phyloP scores from a whole-genome alignment of 2,329 filamentous ascomycete species.

The Verticillium zaregamsianum region DNA sequence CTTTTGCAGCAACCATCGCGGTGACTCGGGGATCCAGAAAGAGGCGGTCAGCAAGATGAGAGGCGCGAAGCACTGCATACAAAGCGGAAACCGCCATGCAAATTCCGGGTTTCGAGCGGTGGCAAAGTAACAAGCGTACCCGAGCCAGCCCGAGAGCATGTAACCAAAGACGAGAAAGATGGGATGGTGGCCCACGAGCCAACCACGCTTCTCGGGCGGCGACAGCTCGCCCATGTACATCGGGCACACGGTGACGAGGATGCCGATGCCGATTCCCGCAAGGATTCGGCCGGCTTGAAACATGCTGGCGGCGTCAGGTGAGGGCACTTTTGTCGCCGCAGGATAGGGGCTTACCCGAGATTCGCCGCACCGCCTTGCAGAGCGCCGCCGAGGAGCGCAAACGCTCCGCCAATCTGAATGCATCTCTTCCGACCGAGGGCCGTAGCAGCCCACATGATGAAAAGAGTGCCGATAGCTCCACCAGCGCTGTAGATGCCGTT shows the following conservation, averaged over 20 bases:
- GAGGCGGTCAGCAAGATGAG: slow-evolving; percentile 33
- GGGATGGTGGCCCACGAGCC: slow-evolving; percentile 39
- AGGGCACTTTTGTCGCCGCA: neutral
- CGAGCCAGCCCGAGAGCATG: slow-evolving; percentile 38
- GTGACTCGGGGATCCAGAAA: slow-evolving; percentile 39
- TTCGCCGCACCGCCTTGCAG: slow-evolving; percentile 40
- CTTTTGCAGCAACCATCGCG: slow-evolving; percentile 44
- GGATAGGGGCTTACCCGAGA: slow-evolving; percentile 25
- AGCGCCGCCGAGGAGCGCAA: slow-evolving; percentile 40
- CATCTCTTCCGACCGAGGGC: slow-evolving; percentile 37
- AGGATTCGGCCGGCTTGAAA: slow-evolving; percentile 37
- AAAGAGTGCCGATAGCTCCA: slow-evolving; percentile 39
- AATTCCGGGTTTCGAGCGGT: slow-evolving; percentile 26
- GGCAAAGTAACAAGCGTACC: slow-evolving; percentile 39
- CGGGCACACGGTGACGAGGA: slow-evolving; percentile 36
- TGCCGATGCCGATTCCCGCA: slow-evolving; percentile 35
- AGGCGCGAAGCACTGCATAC: slow-evolving; percentile 33
- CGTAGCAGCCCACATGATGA: slow-evolving; percentile 45
- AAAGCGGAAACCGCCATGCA: slow-evolving; percentile 40
- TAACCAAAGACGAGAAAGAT: slow-evolving; percentile 44
- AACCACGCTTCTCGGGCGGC: slow-evolving; percentile 33
- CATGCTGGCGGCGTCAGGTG: neutral
- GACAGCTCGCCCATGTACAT: slow-evolving; percentile 41
- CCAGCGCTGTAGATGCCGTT: slow-evolving; percentile 46
- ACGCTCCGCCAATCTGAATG: slow-evolving; percentile 40